Evolutionary conservation across 495 filamentous ascomycete species (phyloP).

Genomic region (Hypoxylon lienhwacheense): DNA sequence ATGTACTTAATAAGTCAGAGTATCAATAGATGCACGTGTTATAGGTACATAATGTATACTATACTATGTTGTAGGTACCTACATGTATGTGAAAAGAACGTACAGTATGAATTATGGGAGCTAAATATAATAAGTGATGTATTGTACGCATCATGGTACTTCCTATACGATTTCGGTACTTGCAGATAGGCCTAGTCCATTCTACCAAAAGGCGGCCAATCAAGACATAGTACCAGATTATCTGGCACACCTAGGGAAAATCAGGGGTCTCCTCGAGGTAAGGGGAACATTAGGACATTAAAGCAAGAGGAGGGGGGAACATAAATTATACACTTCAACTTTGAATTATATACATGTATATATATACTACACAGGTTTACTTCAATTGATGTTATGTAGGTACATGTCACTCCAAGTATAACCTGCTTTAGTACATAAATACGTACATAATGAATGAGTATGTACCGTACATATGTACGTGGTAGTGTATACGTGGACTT

Average conservation of each 20-base stretch:
- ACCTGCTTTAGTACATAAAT: too few species aligned
- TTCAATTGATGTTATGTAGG: too few species aligned
- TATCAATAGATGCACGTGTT: conserved; percentile 4
- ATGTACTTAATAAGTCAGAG: too few species aligned
- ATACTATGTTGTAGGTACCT: too few species aligned
- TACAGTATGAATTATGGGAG: conserved; percentile 21
- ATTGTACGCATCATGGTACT: conserved; percentile 13
- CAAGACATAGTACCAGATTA: conserved; percentile 7
- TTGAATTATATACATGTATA: too few species aligned
- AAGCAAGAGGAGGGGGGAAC: too few species aligned
- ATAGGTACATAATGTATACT: conserved; percentile 12
- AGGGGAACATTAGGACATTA: conserved; percentile 22
- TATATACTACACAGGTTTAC: too few species aligned
- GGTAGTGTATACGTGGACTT: too few species aligned
- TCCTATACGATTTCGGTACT: conserved; percentile 28
- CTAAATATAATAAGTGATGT: conserved; percentile 6
- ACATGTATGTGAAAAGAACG: background rate
- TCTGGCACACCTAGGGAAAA: conserved; percentile 22
- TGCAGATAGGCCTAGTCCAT: conserved; percentile 22
- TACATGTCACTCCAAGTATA: too few species aligned
- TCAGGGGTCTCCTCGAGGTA: conserved; percentile 32
- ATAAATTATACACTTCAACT: too few species aligned
- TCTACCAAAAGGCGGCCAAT: conserved; percentile 33
- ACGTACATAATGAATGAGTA: too few species aligned
- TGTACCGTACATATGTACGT: too few species aligned